phyloP scores from a whole-genome alignment of 2,329 filamentous ascomycete species.

The Cladobotryum protrusum region DNA sequence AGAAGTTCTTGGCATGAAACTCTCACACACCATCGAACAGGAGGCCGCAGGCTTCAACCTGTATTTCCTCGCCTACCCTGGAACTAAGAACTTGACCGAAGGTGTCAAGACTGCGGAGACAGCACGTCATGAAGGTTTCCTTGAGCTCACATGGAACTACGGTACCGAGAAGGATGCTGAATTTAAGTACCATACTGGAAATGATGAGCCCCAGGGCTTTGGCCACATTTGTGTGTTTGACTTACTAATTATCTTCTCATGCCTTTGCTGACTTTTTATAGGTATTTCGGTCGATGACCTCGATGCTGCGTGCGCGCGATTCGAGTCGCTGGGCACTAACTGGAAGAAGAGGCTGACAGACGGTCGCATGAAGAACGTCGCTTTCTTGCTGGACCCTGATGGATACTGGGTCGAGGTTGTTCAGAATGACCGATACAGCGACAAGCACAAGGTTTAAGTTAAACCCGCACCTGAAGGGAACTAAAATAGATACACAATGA shows the following conservation, averaged over 20 bases:
- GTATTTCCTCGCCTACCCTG: conserved; percentile 84
- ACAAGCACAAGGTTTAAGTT: conserved; percentile 29
- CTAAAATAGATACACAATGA: too few relatives aligned
- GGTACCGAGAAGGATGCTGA: conserved; percentile 77
- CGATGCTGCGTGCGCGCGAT: conserved; percentile 78
- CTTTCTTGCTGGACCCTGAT: conserved; percentile 85
- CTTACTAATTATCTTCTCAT: not conserved
- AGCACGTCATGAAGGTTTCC: conserved; percentile 69
- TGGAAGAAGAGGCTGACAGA: conserved; percentile 97
- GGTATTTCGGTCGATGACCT: conserved; percentile 79
- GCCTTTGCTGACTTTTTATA: conserved; percentile 27
- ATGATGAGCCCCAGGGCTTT: conserved; percentile 85
- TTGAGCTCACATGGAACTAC: conserved; percentile 85
- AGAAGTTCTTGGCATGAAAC: conserved; percentile 81
- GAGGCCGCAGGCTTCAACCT: conserved; percentile 72
- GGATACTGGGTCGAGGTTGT: conserved; percentile 76
- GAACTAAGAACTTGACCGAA: conserved; percentile 45
- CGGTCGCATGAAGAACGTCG: conserved; percentile 87
- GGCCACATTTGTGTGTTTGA: conserved; percentile 72
- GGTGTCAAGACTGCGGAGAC: conserved; percentile 53
- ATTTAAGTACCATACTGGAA: conserved; percentile 90
- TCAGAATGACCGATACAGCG: conserved; percentile 66
- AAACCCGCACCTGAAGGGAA: not conserved
- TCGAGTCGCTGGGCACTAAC: conserved; percentile 72
- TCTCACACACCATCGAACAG: conserved; percentile 68